Conservation (phyloP, 139 green algal species). For the Tetradesmus lagerheimii region DNA sequence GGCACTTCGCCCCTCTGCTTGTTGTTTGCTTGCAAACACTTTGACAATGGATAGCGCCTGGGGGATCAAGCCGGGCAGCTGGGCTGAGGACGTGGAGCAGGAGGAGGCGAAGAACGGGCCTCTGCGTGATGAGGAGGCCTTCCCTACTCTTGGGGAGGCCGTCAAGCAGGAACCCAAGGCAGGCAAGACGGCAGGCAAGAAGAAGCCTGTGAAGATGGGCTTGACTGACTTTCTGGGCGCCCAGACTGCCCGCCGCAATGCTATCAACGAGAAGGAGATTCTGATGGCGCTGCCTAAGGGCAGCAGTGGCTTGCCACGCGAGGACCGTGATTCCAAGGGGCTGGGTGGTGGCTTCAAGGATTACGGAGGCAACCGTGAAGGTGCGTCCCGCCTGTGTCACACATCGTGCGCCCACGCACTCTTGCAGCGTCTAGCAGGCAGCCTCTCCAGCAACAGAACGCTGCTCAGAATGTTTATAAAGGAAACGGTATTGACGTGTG, state of each 20-base stretch:
- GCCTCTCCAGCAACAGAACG: neutral
- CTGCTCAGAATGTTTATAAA: neutral
- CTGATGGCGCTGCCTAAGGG: slow-evolving; percentile 74
- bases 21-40: neutral
- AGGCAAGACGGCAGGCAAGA: slow-evolving; percentile 69
- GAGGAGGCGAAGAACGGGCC: slow-evolving; percentile 45
- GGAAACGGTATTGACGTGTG: neutral
- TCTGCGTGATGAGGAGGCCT: slow-evolving; percentile 64
- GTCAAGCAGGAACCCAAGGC: slow-evolving; percentile 62
- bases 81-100: slow-evolving; percentile 65
- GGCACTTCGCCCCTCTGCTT: neutral
- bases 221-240: slow-evolving; percentile 76
- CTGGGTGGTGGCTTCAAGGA: slow-evolving; percentile 83
- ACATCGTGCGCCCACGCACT: neutral
- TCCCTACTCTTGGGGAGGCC: slow-evolving; percentile 75
- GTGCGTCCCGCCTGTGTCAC: slow-evolving; percentile 15
- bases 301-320: slow-evolving; percentile 54
- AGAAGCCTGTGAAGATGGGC: slow-evolving; percentile 74
- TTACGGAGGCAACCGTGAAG: slow-evolving; percentile 75
- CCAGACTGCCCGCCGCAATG: neutral
- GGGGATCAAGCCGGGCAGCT: slow-evolving; percentile 48
- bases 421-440: slow-evolving; percentile 10
- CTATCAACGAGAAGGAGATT: slow-evolving; percentile 62
- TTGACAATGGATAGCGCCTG: slow-evolving; percentile 36
- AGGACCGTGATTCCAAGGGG: slow-evolving; percentile 62